A percentile compares a stretch with the other conserved stretches of the same genome.
Conservation (phyloP, 768 basidiomycete species). For the Serendipita sp. region DNA sequence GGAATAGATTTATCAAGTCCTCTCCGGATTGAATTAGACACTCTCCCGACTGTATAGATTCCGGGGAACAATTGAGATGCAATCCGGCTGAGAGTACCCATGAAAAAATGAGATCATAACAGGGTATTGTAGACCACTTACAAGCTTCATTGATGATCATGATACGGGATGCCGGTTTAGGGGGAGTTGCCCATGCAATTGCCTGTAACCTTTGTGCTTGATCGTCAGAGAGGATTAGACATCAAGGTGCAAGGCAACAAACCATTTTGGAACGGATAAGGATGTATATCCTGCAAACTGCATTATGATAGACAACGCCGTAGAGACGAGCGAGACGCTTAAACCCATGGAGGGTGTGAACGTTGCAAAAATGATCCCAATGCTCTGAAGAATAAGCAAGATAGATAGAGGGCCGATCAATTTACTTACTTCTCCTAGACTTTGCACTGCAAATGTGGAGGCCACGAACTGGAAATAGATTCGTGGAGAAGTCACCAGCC, state of each 20-base stretch:
- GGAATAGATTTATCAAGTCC: slow-evolving; percentile 20
- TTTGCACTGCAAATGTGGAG: slow-evolving; percentile 18
- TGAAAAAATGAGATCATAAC: background rate
- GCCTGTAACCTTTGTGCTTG: slow-evolving; percentile 2
- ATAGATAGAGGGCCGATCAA: background rate
- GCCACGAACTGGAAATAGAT: slow-evolving; percentile 22
- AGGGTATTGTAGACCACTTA: background rate
- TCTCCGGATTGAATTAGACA: slow-evolving; percentile 22
- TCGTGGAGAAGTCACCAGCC: slow-evolving; percentile 19
- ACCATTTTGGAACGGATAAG: slow-evolving; percentile 19
- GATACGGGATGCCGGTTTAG: slow-evolving; percentile 18
- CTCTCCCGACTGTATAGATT: slow-evolving; percentile 15
- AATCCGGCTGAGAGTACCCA: slow-evolving; percentile 12
- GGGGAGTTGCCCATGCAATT: slow-evolving; percentile 9
- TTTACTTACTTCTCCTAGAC: slow-evolving; percentile 16
- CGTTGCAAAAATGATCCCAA: slow-evolving; percentile 20
- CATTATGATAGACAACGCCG: slow-evolving; percentile 16
- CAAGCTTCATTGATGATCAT: slow-evolving; percentile 22
- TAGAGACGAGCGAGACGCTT: slow-evolving; percentile 20
- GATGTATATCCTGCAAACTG: slow-evolving; percentile 18
- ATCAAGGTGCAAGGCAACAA: background rate
- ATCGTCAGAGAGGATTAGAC: slow-evolving; percentile 4
- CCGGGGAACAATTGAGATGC: slow-evolving; percentile 18
- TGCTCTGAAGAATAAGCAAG: slow-evolving; percentile 12
- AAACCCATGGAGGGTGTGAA: slow-evolving; percentile 20